phyloP scores from a whole-genome alignment of 805 yeast genomes.

The Kodamaea nitidulidarum region DNA sequence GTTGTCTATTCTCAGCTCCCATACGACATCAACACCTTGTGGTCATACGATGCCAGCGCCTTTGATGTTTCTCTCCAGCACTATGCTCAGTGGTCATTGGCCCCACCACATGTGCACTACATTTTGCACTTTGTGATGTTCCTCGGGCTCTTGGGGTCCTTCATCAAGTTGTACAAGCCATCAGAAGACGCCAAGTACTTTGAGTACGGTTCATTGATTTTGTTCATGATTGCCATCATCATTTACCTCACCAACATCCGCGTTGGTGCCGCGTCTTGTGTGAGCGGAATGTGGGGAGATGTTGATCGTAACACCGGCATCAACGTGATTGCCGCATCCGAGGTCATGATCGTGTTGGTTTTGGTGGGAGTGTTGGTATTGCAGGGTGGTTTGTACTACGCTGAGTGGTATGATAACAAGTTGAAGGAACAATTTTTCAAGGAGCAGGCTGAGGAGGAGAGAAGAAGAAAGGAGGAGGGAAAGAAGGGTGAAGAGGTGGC shows the following conservation, averaged over 20 bases:
- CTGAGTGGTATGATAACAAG: slow-evolving; percentile 53
- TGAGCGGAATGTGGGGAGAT: slow-evolving; percentile 87
- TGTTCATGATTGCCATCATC: slow-evolving; percentile 67
- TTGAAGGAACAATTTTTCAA: slow-evolving; percentile 30
- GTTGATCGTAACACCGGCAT: slow-evolving; percentile 82
- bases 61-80: slow-evolving; percentile 65
- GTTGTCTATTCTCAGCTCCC: slow-evolving; percentile 73
- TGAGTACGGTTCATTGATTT: slow-evolving; percentile 83
- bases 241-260: slow-evolving; percentile 83
- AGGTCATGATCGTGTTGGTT: slow-evolving; percentile 66
- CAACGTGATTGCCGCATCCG: slow-evolving; percentile 88
- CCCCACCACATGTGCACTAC: slow-evolving; percentile 57
- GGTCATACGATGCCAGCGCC: slow-evolving; percentile 49
- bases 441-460: slow-evolving; percentile 22
- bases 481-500: slow-evolving; percentile 1
- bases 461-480: slow-evolving; percentile 10
- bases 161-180: slow-evolving; percentile 84
- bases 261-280: slow-evolving; percentile 68
- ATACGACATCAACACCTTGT: slow-evolving; percentile 73
- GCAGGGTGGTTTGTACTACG: slow-evolving; percentile 88
- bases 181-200: slow-evolving; percentile 76
- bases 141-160: slow-evolving; percentile 68
- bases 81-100: slow-evolving; percentile 67
- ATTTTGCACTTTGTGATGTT: slow-evolving; percentile 57
- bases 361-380: slow-evolving; percentile 76